Evolutionary conservation across 345 rosid species (phyloP).

Genomic region (Arabidopsis arenosa): DNA sequence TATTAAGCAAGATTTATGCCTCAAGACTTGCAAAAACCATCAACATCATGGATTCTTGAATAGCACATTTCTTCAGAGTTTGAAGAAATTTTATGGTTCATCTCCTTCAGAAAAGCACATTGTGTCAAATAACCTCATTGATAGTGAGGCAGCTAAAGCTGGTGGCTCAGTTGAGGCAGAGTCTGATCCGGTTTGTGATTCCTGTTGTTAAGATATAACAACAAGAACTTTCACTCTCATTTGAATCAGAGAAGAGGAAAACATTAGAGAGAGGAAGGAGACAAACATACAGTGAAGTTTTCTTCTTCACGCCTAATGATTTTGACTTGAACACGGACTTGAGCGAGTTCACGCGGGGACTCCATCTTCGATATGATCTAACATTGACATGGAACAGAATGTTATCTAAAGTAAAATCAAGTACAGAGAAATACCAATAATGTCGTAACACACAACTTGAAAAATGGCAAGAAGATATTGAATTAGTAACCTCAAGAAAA

Average conservation of each 20-base stretch:
- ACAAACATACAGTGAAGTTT: constrained; percentile 50
- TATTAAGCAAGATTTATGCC: not conserved
- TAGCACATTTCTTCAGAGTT: not conserved
- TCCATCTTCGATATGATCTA: constrained; percentile 59
- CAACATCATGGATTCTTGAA: not conserved
- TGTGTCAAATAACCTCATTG: constrained; percentile 30
- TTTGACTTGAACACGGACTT: constrained; percentile 53
- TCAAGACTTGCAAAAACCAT: not conserved
- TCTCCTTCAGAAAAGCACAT: not conserved
- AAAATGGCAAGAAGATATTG: not conserved
- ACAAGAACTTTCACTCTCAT: not conserved
- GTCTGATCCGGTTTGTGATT: constrained; percentile 47
- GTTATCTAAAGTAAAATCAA: constrained; percentile 1
- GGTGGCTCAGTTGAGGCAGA: constrained; percentile 46
- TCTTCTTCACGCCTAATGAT: constrained; percentile 63
- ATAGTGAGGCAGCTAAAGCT: constrained; percentile 49
- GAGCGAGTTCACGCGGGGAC: constrained; percentile 66
- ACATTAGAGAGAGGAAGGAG: not conserved
- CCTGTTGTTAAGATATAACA: constrained; percentile 43
- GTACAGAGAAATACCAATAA: not conserved
- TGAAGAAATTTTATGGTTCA: not conserved
- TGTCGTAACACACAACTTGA: not conserved
- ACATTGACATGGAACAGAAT: constrained; percentile 5
- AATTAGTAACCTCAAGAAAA: constrained; percentile 62
- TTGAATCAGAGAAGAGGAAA: not conserved